Evolutionary conservation across 768 basidiomycete genomes (phyloP), one percentile per base, ranked within the genome.

Genomic region (Serendipita sp.): DNA sequence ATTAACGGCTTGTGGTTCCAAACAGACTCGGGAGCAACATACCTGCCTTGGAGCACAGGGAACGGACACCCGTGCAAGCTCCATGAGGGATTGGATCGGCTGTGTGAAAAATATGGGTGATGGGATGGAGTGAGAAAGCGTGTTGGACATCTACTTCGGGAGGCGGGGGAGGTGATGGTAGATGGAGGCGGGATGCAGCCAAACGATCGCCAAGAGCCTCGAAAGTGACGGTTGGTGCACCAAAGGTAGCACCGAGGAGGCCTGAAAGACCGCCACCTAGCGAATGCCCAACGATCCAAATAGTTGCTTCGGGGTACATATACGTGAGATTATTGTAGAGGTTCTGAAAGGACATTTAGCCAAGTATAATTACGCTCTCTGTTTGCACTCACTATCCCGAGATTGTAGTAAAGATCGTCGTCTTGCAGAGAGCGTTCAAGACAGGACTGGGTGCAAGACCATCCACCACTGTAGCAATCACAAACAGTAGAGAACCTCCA

Each of bases 331-430:
- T 83, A 71, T 77, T 80, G 73, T 82, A 77, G n/a, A 85, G 74
- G 67, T 79, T 78, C 81, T 79, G 71, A 7, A 23, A 34, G 11
- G 34, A 11, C 1, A 62, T 38, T 41, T n/a, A 60, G 3, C 36
- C 41, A 52, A 45, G 34, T 65, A 38, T 44, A 23, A 58, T 23
- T 58, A 35, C 28, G 23, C 15, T 41, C 5, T 13, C 7, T 44
- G 63, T 8, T 13, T 15, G 5, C 3, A 78, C 86, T 75, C 67
- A 91, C 89, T 52, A 91, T 84, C 32, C 92, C 95, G 44, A 87
- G 78, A 1, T 87, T 86, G 72, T 96, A 96, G 75, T 97, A 97
- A n/a, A 96, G 74, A 69, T 86, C 89, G 66, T 97, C 93, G 72
- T 89, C 78, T 64, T 92, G 77, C 44, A 97, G 83, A 1, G 94